Evolutionary conservation across 768 basidiomycete species (phyloP), one percentile per base, ranked within the genome.

Genomic region (Tephrocybe sp.): DNA sequence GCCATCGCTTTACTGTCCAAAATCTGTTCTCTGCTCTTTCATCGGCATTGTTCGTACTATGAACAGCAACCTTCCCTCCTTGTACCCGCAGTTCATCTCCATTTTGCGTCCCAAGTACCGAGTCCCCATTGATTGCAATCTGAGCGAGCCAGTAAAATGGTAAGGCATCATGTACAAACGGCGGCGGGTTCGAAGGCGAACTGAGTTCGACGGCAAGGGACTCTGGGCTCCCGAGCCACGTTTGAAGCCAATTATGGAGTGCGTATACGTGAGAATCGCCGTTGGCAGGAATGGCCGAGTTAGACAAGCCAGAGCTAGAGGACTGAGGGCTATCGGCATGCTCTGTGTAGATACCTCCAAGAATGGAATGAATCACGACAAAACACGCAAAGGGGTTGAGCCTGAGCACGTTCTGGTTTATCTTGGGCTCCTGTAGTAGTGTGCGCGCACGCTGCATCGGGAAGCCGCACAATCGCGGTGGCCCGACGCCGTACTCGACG

Each of bases 71-170:
- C 4, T 36, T 36, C 17, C 11, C 11, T 36, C 35, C 17, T 36
- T 10, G 35, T 17, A 4, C 35, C 35, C 17, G 14, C 35, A 3
- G 4, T 5, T 36, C 5, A 14, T 36, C 17, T 48, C 39, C 19
- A 19, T 17, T 11, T 20, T 40, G 7, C 6, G 46, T 45, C n/a
- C 57, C 43, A 9, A 38, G 39, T 58, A 68, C 57, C 23, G 66
- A 63, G n/a, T 72, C 72, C 52, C 81, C 78, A 59, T 80, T 78
- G 55, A 75, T 71, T 26, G 78, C 79, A 41, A 79, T 61, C 61
- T 83, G 76, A 12, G 77, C 80, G 23, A 84, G 72, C 83, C 82
- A 84, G 63, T 83, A 84, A 63, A 80, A 80, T 9, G 82, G 81
- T 10, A 83, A 63, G 14, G 76, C 77, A 51, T 77, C 68, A 52